Conservation (phyloP, 2,329 filamentous ascomycete genomes). For the Fusarium sp. region DNA sequence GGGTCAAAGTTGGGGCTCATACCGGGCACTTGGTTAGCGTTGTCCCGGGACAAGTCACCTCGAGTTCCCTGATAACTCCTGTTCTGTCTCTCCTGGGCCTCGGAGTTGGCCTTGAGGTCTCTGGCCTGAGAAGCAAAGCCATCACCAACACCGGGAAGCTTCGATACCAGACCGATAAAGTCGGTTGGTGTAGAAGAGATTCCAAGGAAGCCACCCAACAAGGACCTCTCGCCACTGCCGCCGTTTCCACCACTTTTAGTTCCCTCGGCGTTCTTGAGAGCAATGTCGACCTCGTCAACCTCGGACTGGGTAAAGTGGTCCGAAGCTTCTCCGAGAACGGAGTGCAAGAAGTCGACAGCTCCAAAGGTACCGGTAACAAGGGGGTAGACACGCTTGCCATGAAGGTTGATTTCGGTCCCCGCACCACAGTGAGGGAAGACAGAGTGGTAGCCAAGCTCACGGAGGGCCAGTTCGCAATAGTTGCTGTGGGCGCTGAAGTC, state of each 20-base stretch:
- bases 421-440: slow-evolving; percentile 84
- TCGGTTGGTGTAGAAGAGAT: slow-evolving; percentile 58
- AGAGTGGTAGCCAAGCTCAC: slow-evolving; percentile 82
- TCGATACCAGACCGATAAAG: slow-evolving; percentile 79
- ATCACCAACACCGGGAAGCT: slow-evolving; percentile 78
- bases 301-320: slow-evolving; percentile 90
- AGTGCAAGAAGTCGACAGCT: slow-evolving; percentile 86
- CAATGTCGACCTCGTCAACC: slow-evolving; percentile 82
- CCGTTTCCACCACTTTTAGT: slow-evolving; percentile 50
- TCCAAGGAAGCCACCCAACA: slow-evolving; percentile 58
- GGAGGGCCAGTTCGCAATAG: slow-evolving; percentile 82
- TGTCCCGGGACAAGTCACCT: slow-evolving; percentile 55
- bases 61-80: slow-evolving; percentile 47
- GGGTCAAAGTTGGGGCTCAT: slow-evolving; percentile 84
- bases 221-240: slow-evolving; percentile 48
- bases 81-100: slow-evolving; percentile 73
- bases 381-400: slow-evolving; percentile 76
- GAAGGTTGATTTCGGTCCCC: slow-evolving; percentile 71
- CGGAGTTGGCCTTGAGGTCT: slow-evolving; percentile 70
- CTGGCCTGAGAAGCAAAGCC: slow-evolving; percentile 76
- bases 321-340: slow-evolving; percentile 80
- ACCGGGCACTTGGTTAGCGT: slow-evolving; percentile 74
- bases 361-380: slow-evolving; percentile 82
- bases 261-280: slow-evolving; percentile 76
- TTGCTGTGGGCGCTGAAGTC: slow-evolving; percentile 86